A percentile compares a stretch with the other conserved stretches of the same genome.
phyloP scores from a whole-genome alignment of 1,284 basidiomycete species.

The Moesziomyces sp. region DNA sequence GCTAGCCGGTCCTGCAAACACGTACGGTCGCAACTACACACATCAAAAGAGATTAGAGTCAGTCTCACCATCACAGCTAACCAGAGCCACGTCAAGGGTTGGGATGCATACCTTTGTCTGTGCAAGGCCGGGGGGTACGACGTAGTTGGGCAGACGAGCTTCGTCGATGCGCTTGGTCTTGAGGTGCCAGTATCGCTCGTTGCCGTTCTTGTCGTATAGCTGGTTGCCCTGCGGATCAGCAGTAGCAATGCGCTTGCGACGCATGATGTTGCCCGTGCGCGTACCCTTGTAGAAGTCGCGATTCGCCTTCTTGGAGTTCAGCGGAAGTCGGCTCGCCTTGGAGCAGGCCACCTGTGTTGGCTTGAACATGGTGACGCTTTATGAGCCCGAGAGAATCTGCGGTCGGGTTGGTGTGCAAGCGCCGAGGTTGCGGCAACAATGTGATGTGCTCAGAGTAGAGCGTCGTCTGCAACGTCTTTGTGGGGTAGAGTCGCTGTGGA shows the following conservation, averaged over 20 bases:
- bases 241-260: constrained; percentile 62
- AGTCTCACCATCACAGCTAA: too few relatives aligned
- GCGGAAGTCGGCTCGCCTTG: constrained; percentile 65
- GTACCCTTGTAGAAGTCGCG: constrained; percentile 68
- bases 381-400: too few relatives aligned
- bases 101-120: constrained; percentile 52
- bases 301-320: constrained; percentile 66
- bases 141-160: constrained; percentile 53
- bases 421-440: too few relatives aligned
- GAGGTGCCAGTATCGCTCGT: constrained; percentile 57
- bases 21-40: constrained; percentile 58
- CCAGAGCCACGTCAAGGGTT: neutral
- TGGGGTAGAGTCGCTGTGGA: too few relatives aligned
- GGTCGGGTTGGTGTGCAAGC: too few relatives aligned
- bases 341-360: constrained; percentile 52
- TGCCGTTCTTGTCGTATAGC: constrained; percentile 54
- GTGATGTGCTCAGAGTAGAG: too few relatives aligned
- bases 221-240: constrained; percentile 55
- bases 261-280: constrained; percentile 64
- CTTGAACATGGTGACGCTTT: constrained; percentile 46
- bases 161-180: constrained; percentile 61
- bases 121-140: constrained; percentile 64
- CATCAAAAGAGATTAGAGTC: too few relatives aligned
- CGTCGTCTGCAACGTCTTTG: neutral
- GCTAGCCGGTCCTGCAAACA: constrained; percentile 46